Evolutionary conservation across 176 grass and related monocot species (phyloP), one percentile per base, ranked within the genome.

Genomic region (Cymbopogon citratus): DNA sequence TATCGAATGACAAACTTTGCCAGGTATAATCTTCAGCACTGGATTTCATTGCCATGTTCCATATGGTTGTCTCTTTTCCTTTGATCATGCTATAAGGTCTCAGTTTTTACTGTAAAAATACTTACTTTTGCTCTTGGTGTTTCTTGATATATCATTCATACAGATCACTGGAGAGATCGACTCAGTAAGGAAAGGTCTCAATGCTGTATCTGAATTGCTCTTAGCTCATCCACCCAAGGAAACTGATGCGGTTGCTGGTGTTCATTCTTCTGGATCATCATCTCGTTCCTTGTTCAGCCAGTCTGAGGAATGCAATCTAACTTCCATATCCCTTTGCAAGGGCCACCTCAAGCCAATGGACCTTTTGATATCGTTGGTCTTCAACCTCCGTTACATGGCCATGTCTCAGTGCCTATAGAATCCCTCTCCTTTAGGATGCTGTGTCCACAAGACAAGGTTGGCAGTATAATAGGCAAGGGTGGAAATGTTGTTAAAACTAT

Each of bases 391-490:
- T 60, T 85, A 45, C 83, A 76, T 3, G 81, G 88, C 29, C 88
- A 91, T 66, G 74, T 69, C 36, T 54, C 83, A 85, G 57, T 92
- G 49, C 69, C 87, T 36, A 39, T 79, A 66, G 91, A 99, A 79
- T 34, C 68, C 52, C 89, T 95, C 64, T 84, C 80, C 62, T 99
- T 86, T 69, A 87, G 75, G 89, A 80, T 99, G 84, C 63, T 99
- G 43, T 99, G 96, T 67, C 87, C 90, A 31, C 91, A 91, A 83
- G 89, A 90, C 70, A 94, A 90, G 77, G 96, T 93, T 60, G 96
- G 92, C 64, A 84, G 89, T 71, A 84, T 99, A 78, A 99, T 95
- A 76, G 96, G 96, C 39, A 95, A 91, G 80, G 91, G 88, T 63
- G 96, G 96, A 76, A 93, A 87, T 83, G 82, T 77, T 82, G 86